Base-by-base conservation (phyloP, 2,329 filamentous ascomycete genomes). In the Penicillium sp. region DNA sequence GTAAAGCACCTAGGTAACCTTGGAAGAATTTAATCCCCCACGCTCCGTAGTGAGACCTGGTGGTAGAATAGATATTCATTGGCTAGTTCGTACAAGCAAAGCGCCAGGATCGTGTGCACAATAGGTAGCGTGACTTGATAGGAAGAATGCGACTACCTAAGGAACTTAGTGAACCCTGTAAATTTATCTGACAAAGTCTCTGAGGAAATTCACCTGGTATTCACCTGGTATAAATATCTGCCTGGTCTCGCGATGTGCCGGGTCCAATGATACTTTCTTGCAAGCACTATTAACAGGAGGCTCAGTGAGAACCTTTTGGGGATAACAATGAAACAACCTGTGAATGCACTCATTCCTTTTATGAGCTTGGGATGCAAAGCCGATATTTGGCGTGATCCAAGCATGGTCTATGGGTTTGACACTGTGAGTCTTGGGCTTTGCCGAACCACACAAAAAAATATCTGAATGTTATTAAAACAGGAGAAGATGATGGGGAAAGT, bases 31-130 rank as follows among this genome's bases (percentile, higher is more conserved):
- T 27, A 27, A 27, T 9, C 9, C 29, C 9, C 37, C 23, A 23
- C 23, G 23, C 16, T 39, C 16, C n/a, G 8, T 21, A 21, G 37
- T 39, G 9, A 39, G 10, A 21, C 3, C 16, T 21, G 8, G 37
- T 39, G 37, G 7, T 21, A 13, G 29, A 29, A 29, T 29, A 29
- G 8, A 29, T 29, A 29, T 29, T 68, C 57, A 50, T 57, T 48
- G 51, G 55, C 27, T 46, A 3, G 37, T 51, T 54, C 50, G 55
- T 57, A 57, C 51, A 51, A 42, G 41, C 9, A 46, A 46, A 54
- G 16, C 2, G 23, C 23, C 23, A 23, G 7, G 34, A n/a, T 2
- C 2, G 18, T 21, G 16, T n/a, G 16, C 34, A 16, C 23, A 31
- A 21, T n/a, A 38, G 38, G 18, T 23, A 45, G 35, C 21, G 42